Evolutionary conservation across 495 filamentous ascomycete species (phyloP), one percentile per base, ranked within the genome.

Genomic region (Tuber magnatum): DNA sequence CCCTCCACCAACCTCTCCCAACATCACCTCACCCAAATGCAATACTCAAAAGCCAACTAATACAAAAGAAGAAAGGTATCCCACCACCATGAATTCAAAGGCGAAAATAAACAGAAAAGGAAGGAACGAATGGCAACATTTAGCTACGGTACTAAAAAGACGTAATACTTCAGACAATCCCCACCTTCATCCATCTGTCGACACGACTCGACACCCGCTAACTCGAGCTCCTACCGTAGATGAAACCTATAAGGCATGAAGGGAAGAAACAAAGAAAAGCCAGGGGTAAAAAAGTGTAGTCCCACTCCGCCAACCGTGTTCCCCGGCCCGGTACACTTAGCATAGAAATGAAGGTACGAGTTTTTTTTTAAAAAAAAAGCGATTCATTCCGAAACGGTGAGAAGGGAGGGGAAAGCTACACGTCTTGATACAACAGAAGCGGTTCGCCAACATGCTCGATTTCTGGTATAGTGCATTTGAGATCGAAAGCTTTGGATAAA

Each of bases 401-500:
- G 14, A 65, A 65, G 56, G 56, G 56, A 65, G 28, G 28, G 28
- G 6, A 32, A 71, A 43, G 16, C 76, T 84, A 92, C 77, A 91
- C 91, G 73, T 90, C 90, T 84, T 94, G 93, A 83, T 99, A 99
- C 74, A 99, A 89, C 41, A 99, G 86, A 51, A 99, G 86, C n/a
- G 95, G 95, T 84, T 99, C 95, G 82, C 95, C 95, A 70, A 97
- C 90, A 82, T 98, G 94, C 83, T 97, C 94, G 82, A 99, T 98
- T 84, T 99, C 95, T 16, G 95, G 95, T 82, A 99, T 98, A 6
- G 95, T 99, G 87, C 95, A 99, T 83, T 97, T 97, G 75, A 99
- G 88, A 83, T 99, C 95, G 82, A 99, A 99, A 0, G 95, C 96
- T 85, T 99, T 99, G 75, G 94, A 94, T 43, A 99, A 88, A 73